Evolutionary conservation across 2,329 filamentous ascomycete genomes (phyloP).

Genomic region (Alternaria sp.): DNA sequence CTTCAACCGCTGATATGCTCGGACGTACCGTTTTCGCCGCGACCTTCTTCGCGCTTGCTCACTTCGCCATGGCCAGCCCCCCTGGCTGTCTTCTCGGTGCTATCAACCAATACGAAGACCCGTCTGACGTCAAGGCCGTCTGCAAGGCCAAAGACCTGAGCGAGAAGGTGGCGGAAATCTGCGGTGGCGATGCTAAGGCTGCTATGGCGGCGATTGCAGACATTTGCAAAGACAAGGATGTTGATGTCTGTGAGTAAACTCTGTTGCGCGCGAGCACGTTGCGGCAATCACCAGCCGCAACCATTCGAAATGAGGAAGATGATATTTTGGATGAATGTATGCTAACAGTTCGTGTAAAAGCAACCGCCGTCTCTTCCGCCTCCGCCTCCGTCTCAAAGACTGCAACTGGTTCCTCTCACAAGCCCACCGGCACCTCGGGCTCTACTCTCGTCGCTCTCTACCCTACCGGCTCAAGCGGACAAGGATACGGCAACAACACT

Average conservation of each 20-base stretch:
- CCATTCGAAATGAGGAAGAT: background rate
- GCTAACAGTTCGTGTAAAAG: slow-evolving; percentile 18
- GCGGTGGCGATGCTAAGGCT: slow-evolving; percentile 32
- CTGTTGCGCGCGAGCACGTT: background rate
- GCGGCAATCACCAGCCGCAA: background rate
- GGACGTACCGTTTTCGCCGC: slow-evolving; percentile 39
- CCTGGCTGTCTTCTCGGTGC: slow-evolving; percentile 46
- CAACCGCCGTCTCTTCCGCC: slow-evolving; percentile 32
- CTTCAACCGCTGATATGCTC: slow-evolving; percentile 36
- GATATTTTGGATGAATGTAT: background rate
- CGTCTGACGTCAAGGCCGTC: slow-evolving; percentile 36
- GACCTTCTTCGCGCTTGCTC: slow-evolving; percentile 37
- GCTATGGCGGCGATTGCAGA: slow-evolving; percentile 42
- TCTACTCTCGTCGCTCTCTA: slow-evolving; percentile 13
- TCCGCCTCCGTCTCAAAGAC: slow-evolving; percentile 31
- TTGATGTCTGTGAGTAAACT: slow-evolving; percentile 42
- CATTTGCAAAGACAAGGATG: slow-evolving; percentile 38
- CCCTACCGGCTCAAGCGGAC: slow-evolving; percentile 17
- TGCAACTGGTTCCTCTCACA: slow-evolving; percentile 22
- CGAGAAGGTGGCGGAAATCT: slow-evolving; percentile 35
- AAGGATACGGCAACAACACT: slow-evolving; percentile 16
- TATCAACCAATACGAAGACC: slow-evolving; percentile 41
- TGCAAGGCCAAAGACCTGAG: slow-evolving; percentile 42
- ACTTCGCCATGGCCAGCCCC: slow-evolving; percentile 34
- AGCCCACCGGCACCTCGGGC: slow-evolving; percentile 17